These are phyloP conservation scores for Malus hybrid DNA, from an alignment of 331 rosid species.

Conservation along the genomic window DNA sequence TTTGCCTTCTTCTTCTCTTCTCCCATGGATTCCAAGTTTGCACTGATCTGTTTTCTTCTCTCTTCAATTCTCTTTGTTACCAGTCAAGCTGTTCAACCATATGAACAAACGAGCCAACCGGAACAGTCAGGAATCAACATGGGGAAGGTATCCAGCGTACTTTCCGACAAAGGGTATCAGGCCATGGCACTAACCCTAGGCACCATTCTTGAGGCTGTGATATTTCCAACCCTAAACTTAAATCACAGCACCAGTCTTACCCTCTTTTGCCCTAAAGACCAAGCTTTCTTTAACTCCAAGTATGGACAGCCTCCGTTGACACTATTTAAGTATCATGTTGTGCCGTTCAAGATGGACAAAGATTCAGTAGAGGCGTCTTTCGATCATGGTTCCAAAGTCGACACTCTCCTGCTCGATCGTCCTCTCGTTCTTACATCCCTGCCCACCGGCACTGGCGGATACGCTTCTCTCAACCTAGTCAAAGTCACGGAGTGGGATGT, in stretches of 20 bases:
- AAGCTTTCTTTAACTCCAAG: not conserved
- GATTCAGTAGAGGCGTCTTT: not conserved
- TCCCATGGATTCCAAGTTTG: not conserved
- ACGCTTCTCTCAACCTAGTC: not conserved
- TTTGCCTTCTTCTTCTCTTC: not conserved
- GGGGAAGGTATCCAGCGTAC: not conserved
- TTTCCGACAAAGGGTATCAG: not conserved
- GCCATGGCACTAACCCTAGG: not conserved
- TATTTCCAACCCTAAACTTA: not conserved
- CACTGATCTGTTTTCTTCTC: not conserved
- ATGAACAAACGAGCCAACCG: not conserved
- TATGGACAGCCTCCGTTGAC: not conserved
- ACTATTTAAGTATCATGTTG: not conserved
- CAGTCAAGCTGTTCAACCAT: not conserved
- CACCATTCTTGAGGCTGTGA: too few species aligned
- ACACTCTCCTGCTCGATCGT: not conserved
- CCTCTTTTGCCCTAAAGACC: not conserved
- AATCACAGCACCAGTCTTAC: not conserved
- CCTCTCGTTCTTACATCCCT: not conserved
- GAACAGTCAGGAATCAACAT: not conserved
- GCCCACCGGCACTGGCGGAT: not conserved
- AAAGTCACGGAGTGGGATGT: not conserved
- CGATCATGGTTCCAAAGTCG: not conserved
- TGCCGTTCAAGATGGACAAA: not conserved
- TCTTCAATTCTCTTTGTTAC: not conserved